These are phyloP conservation scores for Tolypocladium nubicola DNA, from an alignment of 2,329 filamentous ascomycete species.

Conservation along the genomic window DNA sequence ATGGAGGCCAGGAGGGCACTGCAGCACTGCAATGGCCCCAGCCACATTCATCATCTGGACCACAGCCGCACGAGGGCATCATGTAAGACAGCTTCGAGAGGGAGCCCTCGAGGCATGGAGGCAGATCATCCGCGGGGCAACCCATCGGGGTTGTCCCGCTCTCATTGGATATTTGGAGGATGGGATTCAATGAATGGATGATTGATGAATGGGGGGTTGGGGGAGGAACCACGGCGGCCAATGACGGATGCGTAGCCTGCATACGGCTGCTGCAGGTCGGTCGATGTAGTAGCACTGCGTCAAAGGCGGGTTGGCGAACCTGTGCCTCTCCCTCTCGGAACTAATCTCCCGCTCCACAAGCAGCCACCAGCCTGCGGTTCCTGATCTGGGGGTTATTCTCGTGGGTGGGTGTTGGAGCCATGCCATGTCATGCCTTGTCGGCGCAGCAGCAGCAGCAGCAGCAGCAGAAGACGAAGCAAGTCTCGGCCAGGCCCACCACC, in stretches of 20 bases:
- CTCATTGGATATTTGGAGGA: not conserved
- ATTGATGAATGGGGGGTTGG: not conserved
- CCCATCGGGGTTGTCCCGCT: not conserved
- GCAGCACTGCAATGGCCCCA: not conserved
- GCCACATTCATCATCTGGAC: not conserved
- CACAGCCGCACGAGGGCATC: not conserved
- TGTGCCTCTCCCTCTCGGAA: conserved; percentile 1
- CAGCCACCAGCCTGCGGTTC: not conserved
- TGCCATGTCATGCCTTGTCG: not conserved
- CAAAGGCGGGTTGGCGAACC: not conserved
- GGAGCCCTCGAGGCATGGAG: not conserved
- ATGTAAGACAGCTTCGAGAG: not conserved
- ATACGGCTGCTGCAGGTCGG: not conserved
- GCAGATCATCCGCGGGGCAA: not conserved
- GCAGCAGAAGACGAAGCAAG: not conserved
- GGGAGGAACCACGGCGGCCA: not conserved
- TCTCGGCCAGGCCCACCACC: not conserved
- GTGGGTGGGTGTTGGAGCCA: not conserved
- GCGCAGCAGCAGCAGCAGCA: not conserved
- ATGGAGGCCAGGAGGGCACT: not conserved
- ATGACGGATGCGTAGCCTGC: not conserved
- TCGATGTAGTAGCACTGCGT: not conserved
- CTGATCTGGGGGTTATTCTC: not conserved
- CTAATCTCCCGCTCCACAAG: conserved; percentile 2
- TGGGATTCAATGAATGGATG: not conserved